Base-by-base conservation (phyloP, 331 rosid species). In the Ulmus americana region DNA sequence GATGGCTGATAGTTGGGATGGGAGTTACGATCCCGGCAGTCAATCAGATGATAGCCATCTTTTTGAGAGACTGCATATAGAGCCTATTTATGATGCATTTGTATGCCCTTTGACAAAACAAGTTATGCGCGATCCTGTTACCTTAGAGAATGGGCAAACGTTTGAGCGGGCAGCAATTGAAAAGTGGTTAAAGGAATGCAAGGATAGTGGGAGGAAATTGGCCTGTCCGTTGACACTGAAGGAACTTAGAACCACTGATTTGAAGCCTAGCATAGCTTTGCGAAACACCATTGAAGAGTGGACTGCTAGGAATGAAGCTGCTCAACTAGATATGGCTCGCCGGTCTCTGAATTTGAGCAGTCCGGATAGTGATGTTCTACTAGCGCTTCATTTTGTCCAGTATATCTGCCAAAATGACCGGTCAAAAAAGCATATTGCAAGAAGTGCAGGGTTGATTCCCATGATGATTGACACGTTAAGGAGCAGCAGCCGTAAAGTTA, bases 261-360 rank as follows among this genome's bases (percentile, higher is more conserved):
- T 94, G 80, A 94, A 94, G 78, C 91, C 99, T 51, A 94, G 99
- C 75, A 85, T 87, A 69, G 99, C 99, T 66, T 63, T 94, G 81
- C 86, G 97, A 12, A 87, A 94, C 90, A 94, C 99, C 71, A 90
- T 94, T 65, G 99, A 94, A 76, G 99, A 94, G 81, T 94, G 99
- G 99, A 94, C 79, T 77, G 79, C 95, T 6, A 94, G 99, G 82
- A 94, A 94, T 70, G 95, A 87, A 79, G 84, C 95, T 64, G 95
- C 84, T 62, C 97, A 94, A 88, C 86, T 94, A 69, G 99, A 94
- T 70, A 76, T 82, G 81, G 95, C 97, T 78, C 84, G 97, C 49
- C 83, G 81, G 46, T 80, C 95, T 2, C 72, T 94, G 70, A 89
- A 84, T 76, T 54, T 73, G 72, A 88, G 75, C 69, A 76, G 87